Evolutionary conservation across 306 rosid genomes (phyloP), one percentile per base, ranked within the genome.

Genomic region (Acacia confusa): DNA sequence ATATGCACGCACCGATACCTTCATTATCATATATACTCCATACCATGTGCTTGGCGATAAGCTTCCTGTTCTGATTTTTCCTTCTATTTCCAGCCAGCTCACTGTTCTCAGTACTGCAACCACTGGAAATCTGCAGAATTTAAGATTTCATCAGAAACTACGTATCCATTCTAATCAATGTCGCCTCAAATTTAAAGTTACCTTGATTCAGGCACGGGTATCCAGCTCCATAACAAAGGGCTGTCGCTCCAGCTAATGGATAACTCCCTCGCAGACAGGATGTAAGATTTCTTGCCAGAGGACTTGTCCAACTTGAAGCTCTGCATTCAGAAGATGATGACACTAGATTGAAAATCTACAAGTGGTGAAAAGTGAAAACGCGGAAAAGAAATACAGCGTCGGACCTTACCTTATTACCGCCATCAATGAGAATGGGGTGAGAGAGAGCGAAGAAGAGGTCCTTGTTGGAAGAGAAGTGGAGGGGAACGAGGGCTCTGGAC

Each of bases 171-270:
- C 9, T 3, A 14, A 25, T 57, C 3, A 9, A 57, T 10, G 24
- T 22, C 28, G 1, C 63, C 17, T 27, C 17, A 13, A 41, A 20
- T 70, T 70, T 12, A 70, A n/a, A 47, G 55, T 55, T 74, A 86
- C 92, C 90, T 88, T 66, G 97, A 91, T 79, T 89, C 77, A 3
- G 87, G 82, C 25, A 28, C 36, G 7, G 65, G 30, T 81, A 71
- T 91, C 93, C 92, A 92, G 78, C 52, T 69, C 97, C 97, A 92
- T 24, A 45, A 69, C 79, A 84, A 55, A 16, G 92, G 90, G 8
- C 87, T 87, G 2, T 40, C 52, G 77, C 89, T 80, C 92, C 92
- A 81, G 41, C 86, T 40, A 60, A 92, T 81, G 0, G 66, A 75
- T 3, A 92, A 74, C 61, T 88, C 97, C 65, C 86, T 87, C 70